Percentiles rank a stretch among this genome's conserved stretches.
Evolutionary conservation across 805 yeast genomes (phyloP).

Genomic region (Candida yuanshanica): DNA sequence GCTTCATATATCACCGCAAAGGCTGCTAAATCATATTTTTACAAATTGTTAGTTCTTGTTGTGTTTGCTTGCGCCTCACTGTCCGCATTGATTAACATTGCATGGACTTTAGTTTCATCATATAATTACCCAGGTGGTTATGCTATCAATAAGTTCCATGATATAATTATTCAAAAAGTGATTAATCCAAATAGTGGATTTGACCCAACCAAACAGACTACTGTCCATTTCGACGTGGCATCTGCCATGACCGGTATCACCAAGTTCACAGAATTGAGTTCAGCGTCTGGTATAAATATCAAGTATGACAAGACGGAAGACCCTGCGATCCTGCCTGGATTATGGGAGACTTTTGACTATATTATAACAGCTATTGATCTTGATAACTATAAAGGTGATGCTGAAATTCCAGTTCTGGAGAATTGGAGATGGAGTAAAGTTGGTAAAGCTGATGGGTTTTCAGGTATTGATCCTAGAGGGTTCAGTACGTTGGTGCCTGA

Average conservation of each 20-base stretch:
- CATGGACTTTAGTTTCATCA: constrained; percentile 58
- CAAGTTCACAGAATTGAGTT: constrained; percentile 58
- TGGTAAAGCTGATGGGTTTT: constrained; percentile 33
- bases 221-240: constrained; percentile 71
- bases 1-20: constrained; percentile 31
- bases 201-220: constrained; percentile 14
- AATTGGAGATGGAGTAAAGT: constrained; percentile 39
- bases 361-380: constrained; percentile 37
- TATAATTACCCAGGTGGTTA: constrained; percentile 87
- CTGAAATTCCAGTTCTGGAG: constrained; percentile 17
- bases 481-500: constrained; percentile 9
- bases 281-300: constrained; percentile 23
- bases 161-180: constrained; percentile 22
- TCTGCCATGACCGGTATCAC: constrained; percentile 88
- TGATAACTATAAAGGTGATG: constrained; percentile 1
- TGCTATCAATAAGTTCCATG: constrained; percentile 55
- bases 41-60: constrained; percentile 9
- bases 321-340: constrained; percentile 25
- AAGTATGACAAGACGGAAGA: constrained; percentile 77
- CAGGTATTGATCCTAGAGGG: constrained; percentile 31
- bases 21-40: constrained; percentile 11
- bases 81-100: constrained; percentile 37
- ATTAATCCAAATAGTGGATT: constrained; percentile 7
- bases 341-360: constrained; percentile 48
- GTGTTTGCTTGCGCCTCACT: constrained; percentile 26